Evolutionary conservation across 208 protist genomes (phyloP), one percentile per base, ranked within the genome.

Genomic region (Wallacemonas collosoma): DNA sequence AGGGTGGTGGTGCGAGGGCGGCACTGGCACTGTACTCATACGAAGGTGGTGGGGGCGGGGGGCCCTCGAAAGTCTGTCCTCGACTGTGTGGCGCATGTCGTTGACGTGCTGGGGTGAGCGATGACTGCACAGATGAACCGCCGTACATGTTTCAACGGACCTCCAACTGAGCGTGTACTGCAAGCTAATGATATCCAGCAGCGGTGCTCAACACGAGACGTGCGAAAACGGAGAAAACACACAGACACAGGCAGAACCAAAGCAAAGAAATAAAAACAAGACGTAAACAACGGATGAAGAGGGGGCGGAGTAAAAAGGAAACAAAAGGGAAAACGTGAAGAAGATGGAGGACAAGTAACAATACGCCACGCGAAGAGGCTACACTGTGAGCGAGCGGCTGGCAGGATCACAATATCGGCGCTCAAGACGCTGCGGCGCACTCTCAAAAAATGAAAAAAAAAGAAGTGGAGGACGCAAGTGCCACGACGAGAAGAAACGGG

Each of bases 401-500:
- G 26, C 26, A 26, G 26, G 26, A 26, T 26, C 26, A 26, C 26
- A 26, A 26, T 26, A 26, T 26, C 26, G 26, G 26, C 26, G 26
- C 26, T 26, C 26, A 26, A 26, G 26, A 26, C 26, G 0, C 26
- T 26, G 26, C 26, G 26, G 26, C 26, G 26, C 26, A 0, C 26
- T 26, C 26, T 26, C 56, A 62, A 62, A 1, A 62, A 62, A 62
- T n/a, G 8, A 68, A 68, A 38, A n/a, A 36, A 58, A 58, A 58
- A 58, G 53, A 58, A 12, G 45, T 26, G 26, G 26, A 26, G 26
- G 26, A 26, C 26, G 26, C 26, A 26, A 26, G 26, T 26, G 26
- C 26, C 26, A 26, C 26, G 26, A 26, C 26, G 26, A 26, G 26
- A 26, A 26, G 26, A 26, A 26, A 53, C 11, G 9, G 1, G 1